These are phyloP conservation scores for Bryopsis sp. DNA, from an alignment of 139 green algal genomes.

Conservation along the genomic window DNA sequence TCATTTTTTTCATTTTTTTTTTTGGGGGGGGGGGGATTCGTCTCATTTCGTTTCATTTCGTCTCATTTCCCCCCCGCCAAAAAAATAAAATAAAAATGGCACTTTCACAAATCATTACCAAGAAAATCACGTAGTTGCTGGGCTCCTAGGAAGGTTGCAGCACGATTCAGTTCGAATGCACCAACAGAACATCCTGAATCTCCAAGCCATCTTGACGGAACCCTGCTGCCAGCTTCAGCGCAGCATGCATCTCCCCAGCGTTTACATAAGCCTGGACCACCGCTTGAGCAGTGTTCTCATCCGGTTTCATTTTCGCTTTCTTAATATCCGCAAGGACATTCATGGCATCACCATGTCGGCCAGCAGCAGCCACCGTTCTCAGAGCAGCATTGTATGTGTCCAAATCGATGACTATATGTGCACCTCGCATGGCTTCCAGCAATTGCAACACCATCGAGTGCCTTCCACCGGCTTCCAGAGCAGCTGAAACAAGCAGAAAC, in stretches of 20 bases:
- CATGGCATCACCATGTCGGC: not conserved
- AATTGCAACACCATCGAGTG: slow-evolving; percentile 13
- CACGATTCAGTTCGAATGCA: too few species aligned
- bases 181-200: too few species aligned
- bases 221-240: too few species aligned
- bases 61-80: too few species aligned
- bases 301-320: not conserved
- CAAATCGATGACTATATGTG: slow-evolving; percentile 12
- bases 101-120: too few species aligned
- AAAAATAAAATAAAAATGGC: too few species aligned
- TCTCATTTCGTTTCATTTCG: too few species aligned
- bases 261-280: not conserved
- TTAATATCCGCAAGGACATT: not conserved
- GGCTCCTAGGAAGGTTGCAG: too few species aligned
- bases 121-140: too few species aligned
- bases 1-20: too few species aligned
- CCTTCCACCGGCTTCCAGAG: not conserved
- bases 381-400: slow-evolving; percentile 15
- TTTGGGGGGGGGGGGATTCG: too few species aligned
- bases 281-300: not conserved
- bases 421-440: slow-evolving; percentile 3
- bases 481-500: not conserved
- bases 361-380: not conserved
- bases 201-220: too few species aligned
- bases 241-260: not conserved